Evolutionary conservation across 139 green algal genomes (phyloP), one percentile per base, ranked within the genome.

Genomic region (Coelastrella sp.): DNA sequence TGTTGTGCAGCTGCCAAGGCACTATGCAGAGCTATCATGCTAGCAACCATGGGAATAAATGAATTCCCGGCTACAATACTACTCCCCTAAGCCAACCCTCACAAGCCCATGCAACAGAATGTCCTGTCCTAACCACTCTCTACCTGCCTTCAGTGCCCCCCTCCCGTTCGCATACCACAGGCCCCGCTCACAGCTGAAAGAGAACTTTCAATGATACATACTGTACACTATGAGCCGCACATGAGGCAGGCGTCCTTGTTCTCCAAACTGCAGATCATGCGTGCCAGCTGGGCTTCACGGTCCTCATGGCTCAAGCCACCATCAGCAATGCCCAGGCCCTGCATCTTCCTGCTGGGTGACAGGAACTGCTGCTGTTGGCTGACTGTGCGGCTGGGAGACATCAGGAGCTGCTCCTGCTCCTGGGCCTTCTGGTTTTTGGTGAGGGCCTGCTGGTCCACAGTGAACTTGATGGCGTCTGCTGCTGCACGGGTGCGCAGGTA

Each of bases 391-490:
- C 24, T 90, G 6, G 90, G 90, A 49, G 90, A 90, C 68, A 89
- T 90, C 8, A 89, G 27, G 66, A 60, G 60, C 49, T 35, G 49
- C 59, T 70, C 15, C n/a, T 70, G 14, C 25, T 70, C 27, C 25
- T 73, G 12, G 81, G 84, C 7, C 56, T 84, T 17, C 17, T 88
- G 85, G 65, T 94, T 95, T 27, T 83, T 87, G 85, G 91, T 92
- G 8, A 97, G 93, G 4, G 93, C 87, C 89, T 94, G 91, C 91
- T 98, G 94, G 92, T 99, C 98, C 15, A 99, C 98, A 4, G 98
- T 99, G 94, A 99, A 99, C 96, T 99, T 99, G 95, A 99, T 99
- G 90, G 98, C 98, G 86, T 99, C 98, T 4, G 98, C 98, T 24
- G 98, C 98, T 59, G 96, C 94, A 82, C 95, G 93, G 7, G 97